phyloP scores from a whole-genome alignment of 192 early-diverging fungal genomes.

The Dimargaris cristalligena region DNA sequence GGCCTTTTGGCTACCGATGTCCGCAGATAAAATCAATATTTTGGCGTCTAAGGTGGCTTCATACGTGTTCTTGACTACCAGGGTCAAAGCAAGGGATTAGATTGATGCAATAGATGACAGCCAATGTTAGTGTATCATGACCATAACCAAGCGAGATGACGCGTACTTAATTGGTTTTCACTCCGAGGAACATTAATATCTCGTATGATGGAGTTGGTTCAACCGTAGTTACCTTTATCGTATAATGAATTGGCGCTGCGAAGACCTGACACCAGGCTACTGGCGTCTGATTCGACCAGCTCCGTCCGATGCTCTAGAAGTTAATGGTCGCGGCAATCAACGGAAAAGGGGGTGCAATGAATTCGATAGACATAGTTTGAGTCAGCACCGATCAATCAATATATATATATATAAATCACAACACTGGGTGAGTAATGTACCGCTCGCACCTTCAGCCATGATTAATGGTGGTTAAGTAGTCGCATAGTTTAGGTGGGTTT shows the following conservation, averaged over 20 bases:
- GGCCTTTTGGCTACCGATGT: conserved; percentile 57
- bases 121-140: too few species aligned
- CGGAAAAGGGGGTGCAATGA: not conserved
- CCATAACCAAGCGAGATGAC: too few species aligned
- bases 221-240: too few species aligned
- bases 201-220: too few species aligned
- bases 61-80: conserved; percentile 51
- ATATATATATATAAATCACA: not conserved
- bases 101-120: too few species aligned
- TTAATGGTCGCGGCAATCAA: not conserved
- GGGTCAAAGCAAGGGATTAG: too few species aligned
- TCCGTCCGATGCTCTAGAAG: not conserved
- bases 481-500: not conserved
- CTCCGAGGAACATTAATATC: too few species aligned
- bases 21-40: conserved; percentile 54
- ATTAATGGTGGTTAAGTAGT: not conserved
- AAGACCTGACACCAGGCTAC: not conserved
- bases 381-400: not conserved
- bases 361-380: not conserved
- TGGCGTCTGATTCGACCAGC: not conserved
- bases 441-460: not conserved
- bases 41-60: conserved; percentile 85
- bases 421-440: not conserved
- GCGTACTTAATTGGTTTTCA: too few species aligned
- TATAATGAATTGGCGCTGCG: not conserved